These are phyloP conservation scores for Verticillium tricorpus DNA, from an alignment of 2,329 filamentous ascomycete species.

Conservation along the genomic window DNA sequence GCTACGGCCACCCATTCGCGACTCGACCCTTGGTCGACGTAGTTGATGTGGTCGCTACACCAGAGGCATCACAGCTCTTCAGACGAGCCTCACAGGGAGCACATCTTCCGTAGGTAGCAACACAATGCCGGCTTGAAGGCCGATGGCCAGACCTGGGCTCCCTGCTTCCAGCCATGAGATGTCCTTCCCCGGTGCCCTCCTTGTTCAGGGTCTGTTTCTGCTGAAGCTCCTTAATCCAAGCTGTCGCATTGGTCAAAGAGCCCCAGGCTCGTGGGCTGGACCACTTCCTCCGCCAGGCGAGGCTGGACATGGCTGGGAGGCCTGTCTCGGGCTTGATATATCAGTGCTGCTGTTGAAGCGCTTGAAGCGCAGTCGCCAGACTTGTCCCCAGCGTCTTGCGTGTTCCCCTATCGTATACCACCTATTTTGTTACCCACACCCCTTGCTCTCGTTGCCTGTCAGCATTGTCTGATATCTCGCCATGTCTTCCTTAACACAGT, in stretches of 20 bases:
- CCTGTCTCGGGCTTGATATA: slow-evolving; percentile 1
- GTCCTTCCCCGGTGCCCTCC: background rate
- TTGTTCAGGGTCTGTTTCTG: background rate
- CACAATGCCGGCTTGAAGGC: background rate
- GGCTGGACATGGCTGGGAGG: background rate
- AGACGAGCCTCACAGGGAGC: background rate
- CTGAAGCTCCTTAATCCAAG: background rate
- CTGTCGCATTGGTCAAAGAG: background rate
- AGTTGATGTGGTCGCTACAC: background rate
- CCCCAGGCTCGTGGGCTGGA: background rate
- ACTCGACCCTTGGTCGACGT: background rate
- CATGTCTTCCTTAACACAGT: background rate
- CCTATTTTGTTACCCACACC: background rate
- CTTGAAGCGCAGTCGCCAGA: background rate
- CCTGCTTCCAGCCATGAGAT: background rate
- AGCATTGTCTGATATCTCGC: background rate
- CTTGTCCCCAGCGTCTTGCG: background rate
- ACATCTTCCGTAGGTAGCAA: background rate
- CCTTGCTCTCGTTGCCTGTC: background rate
- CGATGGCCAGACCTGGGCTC: background rate
- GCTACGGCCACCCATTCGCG: background rate
- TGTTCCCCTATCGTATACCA: background rate
- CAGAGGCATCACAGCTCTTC: background rate
- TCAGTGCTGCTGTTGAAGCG: background rate
- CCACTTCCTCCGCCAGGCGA: background rate